phyloP scores from a whole-genome alignment of 2,329 filamentous ascomycete genomes.

The Diaporthe ampelina region DNA sequence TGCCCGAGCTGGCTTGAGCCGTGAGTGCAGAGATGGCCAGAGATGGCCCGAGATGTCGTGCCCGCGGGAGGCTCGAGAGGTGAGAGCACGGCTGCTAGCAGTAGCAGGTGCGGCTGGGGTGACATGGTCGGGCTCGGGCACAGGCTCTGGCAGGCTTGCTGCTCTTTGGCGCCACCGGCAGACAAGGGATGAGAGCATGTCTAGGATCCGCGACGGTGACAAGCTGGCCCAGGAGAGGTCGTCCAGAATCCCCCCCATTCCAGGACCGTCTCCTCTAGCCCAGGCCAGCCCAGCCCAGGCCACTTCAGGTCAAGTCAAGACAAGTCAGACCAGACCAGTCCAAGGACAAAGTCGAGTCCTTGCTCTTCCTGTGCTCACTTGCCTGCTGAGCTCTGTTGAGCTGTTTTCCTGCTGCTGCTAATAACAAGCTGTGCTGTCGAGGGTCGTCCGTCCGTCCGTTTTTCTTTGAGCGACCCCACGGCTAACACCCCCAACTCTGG shows the following conservation, averaged over 20 bases:
- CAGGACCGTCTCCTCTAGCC: conserved; percentile 20
- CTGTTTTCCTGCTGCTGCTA: background rate
- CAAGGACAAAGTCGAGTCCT: background rate
- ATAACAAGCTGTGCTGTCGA: background rate
- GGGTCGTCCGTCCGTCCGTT: conserved; percentile 12
- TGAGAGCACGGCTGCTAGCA: conserved; percentile 26
- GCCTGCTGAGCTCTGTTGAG: conserved; percentile 17
- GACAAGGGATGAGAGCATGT: conserved; percentile 35
- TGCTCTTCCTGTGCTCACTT: background rate
- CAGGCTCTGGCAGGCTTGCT: conserved; percentile 3
- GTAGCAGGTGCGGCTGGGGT: conserved; percentile 23
- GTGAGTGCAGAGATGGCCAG: background rate
- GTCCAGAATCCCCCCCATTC: conserved; percentile 21
- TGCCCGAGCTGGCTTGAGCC: conserved; percentile 3
- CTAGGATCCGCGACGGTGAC: conserved; percentile 33
- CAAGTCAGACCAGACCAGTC: background rate
- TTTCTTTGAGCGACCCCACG: conserved; percentile 27
- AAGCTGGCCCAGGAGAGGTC: conserved; percentile 21
- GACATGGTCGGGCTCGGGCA: conserved; percentile 28
- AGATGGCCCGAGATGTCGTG: background rate
- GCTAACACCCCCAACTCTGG: conserved; percentile 7
- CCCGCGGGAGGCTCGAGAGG: conserved; percentile 13
- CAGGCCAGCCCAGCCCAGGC: background rate
- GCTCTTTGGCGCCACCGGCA: conserved; percentile 20
- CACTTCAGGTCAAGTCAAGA: conserved; percentile 16